phyloP scores from a whole-genome alignment of 352 stramenopile species.

The Phytophthora sp. region DNA sequence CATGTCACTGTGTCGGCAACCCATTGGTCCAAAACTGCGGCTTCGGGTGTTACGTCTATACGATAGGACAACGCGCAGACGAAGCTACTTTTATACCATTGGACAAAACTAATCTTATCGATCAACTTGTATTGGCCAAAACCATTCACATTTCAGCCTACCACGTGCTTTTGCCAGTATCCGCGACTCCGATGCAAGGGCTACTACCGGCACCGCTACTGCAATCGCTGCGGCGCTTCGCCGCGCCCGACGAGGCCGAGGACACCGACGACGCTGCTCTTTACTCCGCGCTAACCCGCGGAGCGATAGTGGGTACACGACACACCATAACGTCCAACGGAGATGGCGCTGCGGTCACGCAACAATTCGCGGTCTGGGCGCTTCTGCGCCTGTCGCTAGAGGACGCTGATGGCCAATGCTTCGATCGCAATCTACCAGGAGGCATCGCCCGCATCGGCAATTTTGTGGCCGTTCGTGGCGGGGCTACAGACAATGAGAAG shows the following conservation, averaged over 20 bases:
- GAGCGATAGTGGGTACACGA: constrained; percentile 34
- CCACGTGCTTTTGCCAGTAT: constrained; percentile 1
- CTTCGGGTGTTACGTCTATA: constrained; percentile 6
- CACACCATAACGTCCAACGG: background rate
- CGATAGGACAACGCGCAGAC: constrained; percentile 17
- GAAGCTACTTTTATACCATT: background rate
- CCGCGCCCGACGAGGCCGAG: constrained; percentile 19
- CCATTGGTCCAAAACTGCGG: constrained; percentile 18
- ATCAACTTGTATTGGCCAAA: constrained; percentile 19
- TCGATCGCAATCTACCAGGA: constrained; percentile 27
- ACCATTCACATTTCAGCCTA: constrained; percentile 16
- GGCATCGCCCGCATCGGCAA: constrained; percentile 37
- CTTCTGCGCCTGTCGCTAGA: constrained; percentile 21
- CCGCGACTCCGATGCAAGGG: constrained; percentile 19
- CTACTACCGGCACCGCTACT: constrained; percentile 42
- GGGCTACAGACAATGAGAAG: constrained; percentile 9
- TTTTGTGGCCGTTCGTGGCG: constrained; percentile 29
- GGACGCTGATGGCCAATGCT: constrained; percentile 16
- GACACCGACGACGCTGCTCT: background rate
- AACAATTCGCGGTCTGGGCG: constrained; percentile 37
- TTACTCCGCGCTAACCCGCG: constrained; percentile 22
- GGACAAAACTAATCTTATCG: background rate
- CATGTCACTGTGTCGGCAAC: constrained; percentile 6
- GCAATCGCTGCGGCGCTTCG: constrained; percentile 46
- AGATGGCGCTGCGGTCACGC: constrained; percentile 9